A percentile compares a stretch with the other conserved stretches of the same genome.
Conservation (phyloP, 2,329 filamentous ascomycete species). For the Aspergillus pseudotamarii region DNA sequence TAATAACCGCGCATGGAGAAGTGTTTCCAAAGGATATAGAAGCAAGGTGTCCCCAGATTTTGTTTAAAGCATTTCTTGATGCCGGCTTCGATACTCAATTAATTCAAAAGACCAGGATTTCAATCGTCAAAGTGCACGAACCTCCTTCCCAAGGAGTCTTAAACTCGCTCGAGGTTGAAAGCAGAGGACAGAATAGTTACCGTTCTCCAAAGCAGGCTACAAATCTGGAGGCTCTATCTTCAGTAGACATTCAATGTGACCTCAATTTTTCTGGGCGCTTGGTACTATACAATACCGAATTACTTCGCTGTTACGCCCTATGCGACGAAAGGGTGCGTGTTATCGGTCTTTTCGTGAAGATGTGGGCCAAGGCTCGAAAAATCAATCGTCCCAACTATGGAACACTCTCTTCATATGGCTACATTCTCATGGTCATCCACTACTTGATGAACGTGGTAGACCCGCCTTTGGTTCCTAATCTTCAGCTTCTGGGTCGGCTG, state of each 20-base stretch:
- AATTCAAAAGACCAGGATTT: neutral
- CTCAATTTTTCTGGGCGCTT: neutral
- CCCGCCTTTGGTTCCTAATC: neutral
- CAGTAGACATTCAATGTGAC: neutral
- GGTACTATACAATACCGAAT: slow-evolving; percentile 1
- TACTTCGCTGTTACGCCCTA: slow-evolving; percentile 1
- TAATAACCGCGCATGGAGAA: neutral
- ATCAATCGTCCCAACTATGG: neutral
- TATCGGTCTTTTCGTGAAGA: neutral
- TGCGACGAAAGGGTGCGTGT: neutral
- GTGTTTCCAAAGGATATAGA: neutral
- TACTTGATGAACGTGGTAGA: neutral
- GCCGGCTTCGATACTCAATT: neutral
- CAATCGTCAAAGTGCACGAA: neutral
- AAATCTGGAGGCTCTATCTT: neutral
- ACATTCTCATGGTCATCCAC: slow-evolving; percentile 1
- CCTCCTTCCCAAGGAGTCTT: neutral
- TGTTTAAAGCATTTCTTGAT: neutral
- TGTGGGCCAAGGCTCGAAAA: slow-evolving; percentile 3
- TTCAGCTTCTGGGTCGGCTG: neutral
- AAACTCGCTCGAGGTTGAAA: neutral
- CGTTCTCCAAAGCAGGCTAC: neutral
- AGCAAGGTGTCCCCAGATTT: neutral
- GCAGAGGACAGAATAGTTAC: too few species aligned
- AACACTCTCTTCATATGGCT: slow-evolving; percentile 2